Percentiles rank a stretch among this genome's conserved stretches.
phyloP scores from a whole-genome alignment of 352 stramenopile species.

The Globisporangium emineosum region DNA sequence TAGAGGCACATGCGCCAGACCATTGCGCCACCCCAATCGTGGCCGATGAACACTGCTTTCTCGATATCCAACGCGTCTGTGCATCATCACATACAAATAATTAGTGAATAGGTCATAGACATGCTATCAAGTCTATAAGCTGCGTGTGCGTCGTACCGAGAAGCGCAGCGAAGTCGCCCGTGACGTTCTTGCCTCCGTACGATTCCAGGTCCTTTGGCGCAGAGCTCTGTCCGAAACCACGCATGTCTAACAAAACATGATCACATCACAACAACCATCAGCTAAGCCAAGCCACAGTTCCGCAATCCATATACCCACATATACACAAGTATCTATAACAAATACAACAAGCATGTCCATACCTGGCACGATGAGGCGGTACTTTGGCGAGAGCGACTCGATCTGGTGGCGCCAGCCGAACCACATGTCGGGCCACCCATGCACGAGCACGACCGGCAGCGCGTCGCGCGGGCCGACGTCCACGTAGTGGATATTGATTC shows the following conservation, averaged over 20 bases:
- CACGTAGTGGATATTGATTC: constrained; percentile 53
- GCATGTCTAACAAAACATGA: constrained; percentile 34
- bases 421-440: constrained; percentile 77
- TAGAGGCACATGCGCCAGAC: constrained; percentile 59
- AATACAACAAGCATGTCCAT: neutral
- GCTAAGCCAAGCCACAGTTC: neutral
- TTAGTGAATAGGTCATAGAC: too few species aligned
- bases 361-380: constrained; percentile 59
- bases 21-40: constrained; percentile 54
- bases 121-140: too few species aligned
- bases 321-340: neutral
- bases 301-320: neutral
- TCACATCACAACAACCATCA: neutral
- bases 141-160: constrained; percentile 26
- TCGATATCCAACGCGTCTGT: constrained; percentile 62
- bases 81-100: neutral
- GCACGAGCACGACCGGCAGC: constrained; percentile 58
- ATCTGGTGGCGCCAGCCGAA: constrained; percentile 75
- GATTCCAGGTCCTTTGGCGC: constrained; percentile 36
- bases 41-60: constrained; percentile 62
- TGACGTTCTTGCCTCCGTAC: constrained; percentile 65
- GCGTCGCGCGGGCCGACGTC: constrained; percentile 47
- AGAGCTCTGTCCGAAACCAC: constrained; percentile 60
- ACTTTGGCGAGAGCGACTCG: constrained; percentile 35
- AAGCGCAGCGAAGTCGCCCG: constrained; percentile 43